Percentiles rank a stretch among this genome's conserved stretches.
Conservation (phyloP, 2,329 filamentous ascomycete species). For the Chaetomiaceae sp. region DNA sequence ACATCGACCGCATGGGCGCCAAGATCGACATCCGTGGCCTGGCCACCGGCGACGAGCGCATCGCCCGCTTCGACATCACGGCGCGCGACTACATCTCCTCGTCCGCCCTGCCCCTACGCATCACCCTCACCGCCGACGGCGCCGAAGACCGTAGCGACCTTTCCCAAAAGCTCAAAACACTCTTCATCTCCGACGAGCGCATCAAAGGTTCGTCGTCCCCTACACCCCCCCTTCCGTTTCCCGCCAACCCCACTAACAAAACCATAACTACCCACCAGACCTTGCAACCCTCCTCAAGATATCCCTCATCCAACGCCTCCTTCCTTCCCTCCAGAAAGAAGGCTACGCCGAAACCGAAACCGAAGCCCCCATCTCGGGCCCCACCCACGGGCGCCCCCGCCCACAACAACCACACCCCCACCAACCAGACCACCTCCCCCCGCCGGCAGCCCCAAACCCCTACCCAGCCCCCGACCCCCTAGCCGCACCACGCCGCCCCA, state of each 20-base stretch:
- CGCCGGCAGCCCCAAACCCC: constrained; percentile 63
- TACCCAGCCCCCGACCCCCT: constrained; percentile 58
- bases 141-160: constrained; percentile 49
- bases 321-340: constrained; percentile 71
- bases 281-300: constrained; percentile 69
- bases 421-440: constrained; percentile 48
- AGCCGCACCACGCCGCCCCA: constrained; percentile 55
- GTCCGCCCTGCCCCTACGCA: constrained; percentile 51
- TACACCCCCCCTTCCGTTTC: neutral
- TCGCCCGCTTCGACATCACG: constrained; percentile 69
- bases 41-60: constrained; percentile 74
- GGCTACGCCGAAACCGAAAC: constrained; percentile 56
- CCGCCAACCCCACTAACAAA: neutral
- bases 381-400: constrained; percentile 13
- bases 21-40: constrained; percentile 82
- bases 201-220: constrained; percentile 43
- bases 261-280: constrained; percentile 36
- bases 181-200: constrained; percentile 70
- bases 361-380: constrained; percentile 39
- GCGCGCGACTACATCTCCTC: constrained; percentile 71
- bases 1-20: constrained; percentile 73
- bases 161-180: constrained; percentile 45
- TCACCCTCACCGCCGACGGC: constrained; percentile 39
- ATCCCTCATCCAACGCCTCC: constrained; percentile 77
- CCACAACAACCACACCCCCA: constrained; percentile 18